phyloP scores from a whole-genome alignment of 192 early-diverging fungal genomes.

The Oehlia diaphana region DNA sequence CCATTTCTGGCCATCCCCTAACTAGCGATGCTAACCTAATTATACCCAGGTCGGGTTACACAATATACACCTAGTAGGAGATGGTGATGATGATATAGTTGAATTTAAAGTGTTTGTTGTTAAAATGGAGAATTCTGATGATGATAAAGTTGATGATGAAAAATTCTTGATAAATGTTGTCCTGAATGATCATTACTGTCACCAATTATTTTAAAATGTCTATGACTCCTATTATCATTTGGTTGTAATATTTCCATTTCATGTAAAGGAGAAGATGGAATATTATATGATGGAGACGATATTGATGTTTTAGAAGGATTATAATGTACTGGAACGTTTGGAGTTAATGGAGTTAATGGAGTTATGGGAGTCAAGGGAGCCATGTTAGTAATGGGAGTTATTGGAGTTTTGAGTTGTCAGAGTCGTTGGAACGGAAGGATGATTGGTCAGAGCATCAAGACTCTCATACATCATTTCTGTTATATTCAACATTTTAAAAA shows the following conservation, averaged over 20 bases:
- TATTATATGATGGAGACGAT: background rate
- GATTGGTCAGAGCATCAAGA: background rate
- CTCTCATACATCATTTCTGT: constrained; percentile 8
- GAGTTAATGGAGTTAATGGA: background rate
- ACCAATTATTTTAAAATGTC: background rate
- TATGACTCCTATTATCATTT: background rate
- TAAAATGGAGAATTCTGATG: background rate
- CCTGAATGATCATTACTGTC: background rate
- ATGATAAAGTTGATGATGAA: background rate
- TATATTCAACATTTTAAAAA: background rate
- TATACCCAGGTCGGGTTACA: too few relatives aligned
- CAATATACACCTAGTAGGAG: too few relatives aligned
- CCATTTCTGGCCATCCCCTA: too few relatives aligned
- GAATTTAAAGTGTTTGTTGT: background rate
- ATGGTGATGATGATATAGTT: background rate
- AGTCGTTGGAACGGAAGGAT: too few relatives aligned
- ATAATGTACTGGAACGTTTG: background rate
- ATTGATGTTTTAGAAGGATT: background rate
- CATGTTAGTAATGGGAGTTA: background rate
- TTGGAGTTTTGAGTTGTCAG: background rate
- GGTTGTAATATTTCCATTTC: background rate
- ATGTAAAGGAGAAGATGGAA: background rate
- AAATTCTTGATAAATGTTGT: background rate
- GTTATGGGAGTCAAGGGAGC: background rate
- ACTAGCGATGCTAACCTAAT: too few relatives aligned